Base-by-base conservation (phyloP, 2,329 filamentous ascomycete genomes). In the Epichloe gansuensis region DNA sequence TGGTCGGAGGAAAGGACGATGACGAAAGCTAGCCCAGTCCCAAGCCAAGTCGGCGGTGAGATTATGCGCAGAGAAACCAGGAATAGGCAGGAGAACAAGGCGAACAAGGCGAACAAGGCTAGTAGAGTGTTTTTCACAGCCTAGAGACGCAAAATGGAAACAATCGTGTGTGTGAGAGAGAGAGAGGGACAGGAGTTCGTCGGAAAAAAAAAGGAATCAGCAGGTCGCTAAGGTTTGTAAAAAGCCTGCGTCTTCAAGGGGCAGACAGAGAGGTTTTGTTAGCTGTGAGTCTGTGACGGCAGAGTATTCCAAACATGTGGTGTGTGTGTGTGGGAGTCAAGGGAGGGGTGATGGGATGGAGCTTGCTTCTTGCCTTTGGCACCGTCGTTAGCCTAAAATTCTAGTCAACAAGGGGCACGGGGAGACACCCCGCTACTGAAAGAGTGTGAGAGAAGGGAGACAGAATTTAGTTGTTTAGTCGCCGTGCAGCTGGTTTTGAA, bases 381-480 rank as follows among this genome's bases (percentile, higher is more conserved):
- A 45, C 31, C 44, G 17, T 17, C 17, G 17, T 17, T 17, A 17
- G 17, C 17, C 17, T 51, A 44, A 45, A 51, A 43, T 37, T 48
- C 52, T 51, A 47, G 49, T 46, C 51, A 46, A 54, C 52, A 48
- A 54, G 52, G 47, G 52, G 47, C 25, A 45, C 7, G 34, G 34
- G 34, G 34, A n/a, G 37, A 5, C 37, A n/a, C 51, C 46, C 46
- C 46, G 46, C 51, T 45, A 46, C 28, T 45, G 38, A 13, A n/a
- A 41, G 21, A 37, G 42, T 28, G 50, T 5, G 41, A 43, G 46
- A 28, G 46, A 49, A 50, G 51, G 46, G 51, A 53, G 46, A 53
- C 41, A 39, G 43, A 42, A n/a, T 25, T n/a, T n/a, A 42, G n/a
- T 25, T 28, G 28, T 44, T 17, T 31, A 39, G 34, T 46, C 39